Base-by-base conservation (phyloP, 2,329 filamentous ascomycete genomes). In the Nothopassalora personata region DNA sequence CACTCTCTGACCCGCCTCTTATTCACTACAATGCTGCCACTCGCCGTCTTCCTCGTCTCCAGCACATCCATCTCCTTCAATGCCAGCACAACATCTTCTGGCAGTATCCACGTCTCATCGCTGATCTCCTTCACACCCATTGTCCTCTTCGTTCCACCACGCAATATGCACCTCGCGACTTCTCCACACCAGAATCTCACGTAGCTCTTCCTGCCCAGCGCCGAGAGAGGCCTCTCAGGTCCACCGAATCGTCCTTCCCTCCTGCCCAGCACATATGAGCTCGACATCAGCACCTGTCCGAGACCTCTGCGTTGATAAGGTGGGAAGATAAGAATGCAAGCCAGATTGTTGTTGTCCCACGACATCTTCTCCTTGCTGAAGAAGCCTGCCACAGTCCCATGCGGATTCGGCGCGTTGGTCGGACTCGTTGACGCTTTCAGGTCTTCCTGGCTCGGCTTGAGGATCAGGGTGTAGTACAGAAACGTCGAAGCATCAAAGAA, bases 281-380 rank as follows among this genome's bases (percentile, higher is more conserved):
- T 85, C 5, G 90, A 91, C 85, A 99, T 97, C 33, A 99, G 81
- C 53, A 97, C 78, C 54, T 90, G 86, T 0, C 94, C 94, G 0
- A 97, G 82, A 1, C 93, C 91, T 65, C 91, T 91, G 63, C 89
- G 87, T 75, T 97, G 93, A 86, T 93, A 97, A 0, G 94, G 94
- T 1, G 94, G 94, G 70, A 97, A 97, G 15, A 97, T 84, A 6
- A 97, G 81, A 67, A 99, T 99, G 72, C 94, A 99, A 0, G 94
- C 94, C 5, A 99, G 82, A 66, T 97, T 99, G 75, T 99, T 97
- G 70, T 93, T 92, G 70, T 99, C 94, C 93, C 94, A 99, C 3
- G 91, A 96, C 80, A 97, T 89, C 74, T 97, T 97, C 75, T 99
- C 94, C 73, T 99, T 97, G 64, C 90, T 95, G 78, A 97, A 99